Percentiles rank a stretch among this genome's conserved stretches.
phyloP scores from a whole-genome alignment of 805 yeast species.

The Starmerella sirachaensis region DNA sequence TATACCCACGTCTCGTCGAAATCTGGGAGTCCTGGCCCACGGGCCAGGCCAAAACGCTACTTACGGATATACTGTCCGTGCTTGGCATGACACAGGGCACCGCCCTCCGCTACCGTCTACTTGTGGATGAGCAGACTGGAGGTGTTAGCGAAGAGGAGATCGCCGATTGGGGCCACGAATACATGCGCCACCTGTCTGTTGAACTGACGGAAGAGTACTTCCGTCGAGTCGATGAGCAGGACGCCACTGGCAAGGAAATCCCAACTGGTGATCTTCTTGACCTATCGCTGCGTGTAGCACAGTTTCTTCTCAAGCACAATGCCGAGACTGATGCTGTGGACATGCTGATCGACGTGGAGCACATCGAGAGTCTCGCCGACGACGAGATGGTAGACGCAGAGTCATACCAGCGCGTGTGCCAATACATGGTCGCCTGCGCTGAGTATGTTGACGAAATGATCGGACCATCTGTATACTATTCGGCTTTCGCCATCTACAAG shows the following conservation, averaged over 20 bases:
- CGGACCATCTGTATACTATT: constrained; percentile 69
- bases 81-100: constrained; percentile 88
- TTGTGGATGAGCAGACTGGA: constrained; percentile 36
- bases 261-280: constrained; percentile 40
- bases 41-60: constrained; percentile 39
- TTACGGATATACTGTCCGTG: constrained; percentile 86
- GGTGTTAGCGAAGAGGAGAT: constrained; percentile 48
- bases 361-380: constrained; percentile 67
- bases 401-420: constrained; percentile 79
- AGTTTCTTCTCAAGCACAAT: constrained; percentile 82
- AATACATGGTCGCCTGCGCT: constrained; percentile 92
- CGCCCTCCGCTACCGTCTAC: constrained; percentile 67
- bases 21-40: constrained; percentile 55
- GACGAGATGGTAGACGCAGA: constrained; percentile 58
- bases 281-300: constrained; percentile 67
- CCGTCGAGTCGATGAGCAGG: constrained; percentile 29
- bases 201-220: constrained; percentile 86
- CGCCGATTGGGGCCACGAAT: constrained; percentile 86
- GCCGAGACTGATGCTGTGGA: constrained; percentile 99
- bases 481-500: constrained; percentile 78
- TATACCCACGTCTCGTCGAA: constrained; percentile 54
- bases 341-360: constrained; percentile 76
- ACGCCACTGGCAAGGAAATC: constrained; percentile 15
- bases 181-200: constrained; percentile 85
- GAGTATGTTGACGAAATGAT: constrained; percentile 93